phyloP scores from a whole-genome alignment of 2,329 filamentous ascomycete genomes.

The Magnaporthiopsis poae region DNA sequence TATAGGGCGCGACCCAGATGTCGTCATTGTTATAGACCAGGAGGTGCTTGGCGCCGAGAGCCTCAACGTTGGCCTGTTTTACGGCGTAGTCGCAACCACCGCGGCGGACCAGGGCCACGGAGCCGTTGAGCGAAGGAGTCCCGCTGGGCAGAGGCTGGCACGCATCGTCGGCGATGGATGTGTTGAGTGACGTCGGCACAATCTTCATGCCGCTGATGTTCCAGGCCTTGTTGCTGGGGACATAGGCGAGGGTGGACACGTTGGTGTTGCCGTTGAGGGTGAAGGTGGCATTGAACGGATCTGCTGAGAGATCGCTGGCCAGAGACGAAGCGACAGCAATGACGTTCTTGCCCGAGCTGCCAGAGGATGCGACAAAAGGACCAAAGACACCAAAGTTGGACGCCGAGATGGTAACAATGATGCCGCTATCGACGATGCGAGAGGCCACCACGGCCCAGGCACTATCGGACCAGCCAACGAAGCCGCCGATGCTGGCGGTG shows the following conservation, averaged over 20 bases:
- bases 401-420: conserved; percentile 29
- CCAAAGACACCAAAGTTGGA: conserved; percentile 28
- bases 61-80: conserved; percentile 22
- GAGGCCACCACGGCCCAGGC: conserved; percentile 26
- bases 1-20: background rate
- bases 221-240: background rate
- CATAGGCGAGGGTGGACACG: background rate
- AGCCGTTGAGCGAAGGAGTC: conserved; percentile 27
- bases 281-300: conserved; percentile 12
- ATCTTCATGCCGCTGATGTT: conserved; percentile 16
- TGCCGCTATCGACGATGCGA: conserved; percentile 30
- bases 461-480: conserved; percentile 21
- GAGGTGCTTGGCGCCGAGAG: conserved; percentile 21
- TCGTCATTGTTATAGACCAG: conserved; percentile 20
- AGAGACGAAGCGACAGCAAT: conserved; percentile 35
- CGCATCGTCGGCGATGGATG: conserved; percentile 20
- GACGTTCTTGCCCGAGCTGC: conserved; percentile 28
- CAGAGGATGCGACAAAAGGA: conserved; percentile 4
- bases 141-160: conserved; percentile 28
- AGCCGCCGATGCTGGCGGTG: conserved; percentile 16
- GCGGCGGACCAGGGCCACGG: conserved; percentile 31
- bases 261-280: conserved; percentile 7
- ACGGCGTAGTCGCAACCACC: conserved; percentile 17
- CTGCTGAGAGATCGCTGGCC: conserved; percentile 12
- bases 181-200: conserved; percentile 17